Percentiles rank a stretch among this genome's conserved stretches.
These are phyloP conservation scores for Boletus sp. DNA, from an alignment of 768 basidiomycete genomes.

Conservation along the genomic window DNA sequence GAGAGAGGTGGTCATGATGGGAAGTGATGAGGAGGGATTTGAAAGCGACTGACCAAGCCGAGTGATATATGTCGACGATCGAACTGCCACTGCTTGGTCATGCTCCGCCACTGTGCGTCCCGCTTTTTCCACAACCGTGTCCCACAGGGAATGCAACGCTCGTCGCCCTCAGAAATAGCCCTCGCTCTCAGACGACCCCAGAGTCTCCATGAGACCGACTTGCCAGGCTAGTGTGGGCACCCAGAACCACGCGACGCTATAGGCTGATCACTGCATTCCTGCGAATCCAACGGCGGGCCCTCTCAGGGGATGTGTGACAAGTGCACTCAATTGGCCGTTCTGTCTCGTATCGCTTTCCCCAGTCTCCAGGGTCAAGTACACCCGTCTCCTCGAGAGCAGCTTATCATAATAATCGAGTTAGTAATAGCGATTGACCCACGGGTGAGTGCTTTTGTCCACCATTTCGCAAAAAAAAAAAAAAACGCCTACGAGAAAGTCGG, in stretches of 20 bases:
- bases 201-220: not conserved
- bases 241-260: not conserved
- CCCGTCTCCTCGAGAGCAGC: not conserved
- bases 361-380: not conserved
- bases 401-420: not conserved
- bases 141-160: not conserved
- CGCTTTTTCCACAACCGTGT: slow-evolving; percentile 21
- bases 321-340: not conserved
- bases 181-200: slow-evolving; percentile 2
- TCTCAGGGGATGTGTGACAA: slow-evolving; percentile 15
- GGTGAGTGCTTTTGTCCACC: not conserved
- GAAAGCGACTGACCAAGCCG: slow-evolving; percentile 2
- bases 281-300: slow-evolving; percentile 4
- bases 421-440: not conserved
- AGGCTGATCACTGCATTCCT: not conserved
- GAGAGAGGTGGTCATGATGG: slow-evolving; percentile 71
- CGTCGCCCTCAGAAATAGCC: slow-evolving; percentile 9
- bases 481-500: not conserved
- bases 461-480: not conserved
- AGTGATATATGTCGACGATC: slow-evolving; percentile 15
- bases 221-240: too few relatives aligned
- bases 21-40: not conserved
- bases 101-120: not conserved
- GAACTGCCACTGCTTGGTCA: slow-evolving; percentile 23
- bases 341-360: not conserved